phyloP scores from a whole-genome alignment of 208 protist genomes.

The Angomonas desouzai region DNA sequence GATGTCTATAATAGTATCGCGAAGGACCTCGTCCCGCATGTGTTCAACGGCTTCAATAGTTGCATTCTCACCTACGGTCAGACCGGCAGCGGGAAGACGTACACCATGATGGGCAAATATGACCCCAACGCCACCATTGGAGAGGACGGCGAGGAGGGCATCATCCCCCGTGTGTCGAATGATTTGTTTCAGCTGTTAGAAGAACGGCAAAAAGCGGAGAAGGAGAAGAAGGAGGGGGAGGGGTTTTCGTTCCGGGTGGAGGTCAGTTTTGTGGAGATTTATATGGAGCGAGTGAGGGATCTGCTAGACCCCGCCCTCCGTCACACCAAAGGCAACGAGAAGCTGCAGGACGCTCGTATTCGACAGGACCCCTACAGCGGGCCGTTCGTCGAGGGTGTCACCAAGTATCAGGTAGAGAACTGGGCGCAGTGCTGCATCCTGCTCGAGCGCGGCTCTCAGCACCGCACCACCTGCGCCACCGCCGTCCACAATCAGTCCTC shows the following conservation, averaged over 20 bases:
- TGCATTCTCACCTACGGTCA: conserved; percentile 92
- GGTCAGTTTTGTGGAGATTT: conserved; percentile 97
- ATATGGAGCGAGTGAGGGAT: conserved; percentile 96
- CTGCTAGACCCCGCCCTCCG: conserved; percentile 88
- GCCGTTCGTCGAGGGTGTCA: conserved; percentile 86
- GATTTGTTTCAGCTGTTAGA: conserved; percentile 82
- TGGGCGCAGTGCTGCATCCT: conserved; percentile 84
- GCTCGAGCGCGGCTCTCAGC: conserved; percentile 84
- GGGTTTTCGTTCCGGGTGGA: conserved; percentile 77
- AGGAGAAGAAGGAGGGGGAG: conserved; percentile 19
- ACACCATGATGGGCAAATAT: conserved; percentile 90
- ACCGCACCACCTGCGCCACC: conserved; percentile 92
- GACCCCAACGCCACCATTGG: conserved; percentile 64
- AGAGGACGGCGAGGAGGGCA: conserved; percentile 82
- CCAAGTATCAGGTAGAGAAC: conserved; percentile 87
- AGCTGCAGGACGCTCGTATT: conserved; percentile 86
- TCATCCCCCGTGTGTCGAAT: conserved; percentile 89
- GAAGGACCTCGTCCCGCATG: conserved; percentile 88
- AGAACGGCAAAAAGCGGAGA: conserved; percentile 36
- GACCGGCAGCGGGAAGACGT: conserved; percentile 91
- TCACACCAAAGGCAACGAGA: conserved; percentile 69
- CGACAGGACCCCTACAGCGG: conserved; percentile 83
- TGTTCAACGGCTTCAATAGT: conserved; percentile 90
- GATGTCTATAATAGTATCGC: conserved; percentile 91
- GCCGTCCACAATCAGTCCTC: conserved; percentile 87